A percentile compares a stretch with the other conserved stretches of the same genome.
These are phyloP conservation scores for Venturiaceae sp. DNA, from an alignment of 2,329 filamentous ascomycete genomes.

Conservation along the genomic window DNA sequence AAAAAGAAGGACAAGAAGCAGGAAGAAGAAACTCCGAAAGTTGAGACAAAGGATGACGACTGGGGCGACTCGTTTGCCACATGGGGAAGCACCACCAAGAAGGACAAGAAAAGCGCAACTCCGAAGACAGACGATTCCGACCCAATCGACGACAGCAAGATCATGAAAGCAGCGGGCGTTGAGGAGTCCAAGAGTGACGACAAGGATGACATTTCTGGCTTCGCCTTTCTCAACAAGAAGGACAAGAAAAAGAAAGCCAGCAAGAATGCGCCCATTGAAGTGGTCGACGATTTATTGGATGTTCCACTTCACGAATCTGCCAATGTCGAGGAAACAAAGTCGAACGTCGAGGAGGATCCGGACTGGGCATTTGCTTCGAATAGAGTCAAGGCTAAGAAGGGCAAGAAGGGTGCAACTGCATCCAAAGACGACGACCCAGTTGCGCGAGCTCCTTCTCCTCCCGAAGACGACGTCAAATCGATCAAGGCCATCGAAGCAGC, in stretches of 20 bases:
- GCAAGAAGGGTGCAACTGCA: background rate
- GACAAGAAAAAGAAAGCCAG: constrained; percentile 36
- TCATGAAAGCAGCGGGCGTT: constrained; percentile 36
- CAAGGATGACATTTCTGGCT: constrained; percentile 47
- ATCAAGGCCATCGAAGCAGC: constrained; percentile 2
- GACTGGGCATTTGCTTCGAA: constrained; percentile 7
- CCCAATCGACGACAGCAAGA: constrained; percentile 14
- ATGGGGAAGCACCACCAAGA: constrained; percentile 5
- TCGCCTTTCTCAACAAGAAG: constrained; percentile 45
- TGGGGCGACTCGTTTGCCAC: background rate
- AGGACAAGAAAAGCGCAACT: constrained; percentile 2
- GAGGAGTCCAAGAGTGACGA: constrained; percentile 40
- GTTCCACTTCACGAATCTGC: constrained; percentile 34
- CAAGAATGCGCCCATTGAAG: constrained; percentile 28
- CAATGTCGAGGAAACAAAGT: constrained; percentile 20
- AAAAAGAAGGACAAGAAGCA: constrained; percentile 14
- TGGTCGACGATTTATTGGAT: constrained; percentile 27
- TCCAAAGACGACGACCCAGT: background rate
- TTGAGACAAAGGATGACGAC: background rate
- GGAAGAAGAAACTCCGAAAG: constrained; percentile 6
- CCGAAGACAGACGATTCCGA: constrained; percentile 15
- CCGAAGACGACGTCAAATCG: background rate
- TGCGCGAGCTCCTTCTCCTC: constrained; percentile 4
- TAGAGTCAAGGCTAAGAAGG: constrained; percentile 7
- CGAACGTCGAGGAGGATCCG: constrained; percentile 8